phyloP scores from a whole-genome alignment of 225 moss, liverwort and hornwort species.

The Antitrichia curtipendula region DNA sequence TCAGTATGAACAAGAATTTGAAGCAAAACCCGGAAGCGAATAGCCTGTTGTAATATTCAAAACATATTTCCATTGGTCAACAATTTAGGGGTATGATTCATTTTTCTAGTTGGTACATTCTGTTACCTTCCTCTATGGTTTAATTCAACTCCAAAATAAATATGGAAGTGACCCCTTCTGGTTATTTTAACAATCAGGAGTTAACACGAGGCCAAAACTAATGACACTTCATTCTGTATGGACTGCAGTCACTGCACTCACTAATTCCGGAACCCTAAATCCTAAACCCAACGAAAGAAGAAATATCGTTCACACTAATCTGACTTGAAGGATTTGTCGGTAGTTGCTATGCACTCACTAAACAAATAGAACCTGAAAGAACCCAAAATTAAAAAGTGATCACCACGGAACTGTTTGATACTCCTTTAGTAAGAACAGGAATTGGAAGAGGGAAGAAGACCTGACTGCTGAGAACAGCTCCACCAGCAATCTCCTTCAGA shows the following conservation, averaged over 20 bases:
- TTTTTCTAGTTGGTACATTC: not conserved
- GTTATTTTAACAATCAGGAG: not conserved
- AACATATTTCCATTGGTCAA: no score
- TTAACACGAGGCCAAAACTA: not conserved
- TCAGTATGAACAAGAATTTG: not conserved
- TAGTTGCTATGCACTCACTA: not conserved
- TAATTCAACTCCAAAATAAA: no score
- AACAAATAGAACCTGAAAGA: not conserved
- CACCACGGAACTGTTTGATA: not conserved
- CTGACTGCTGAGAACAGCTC: conserved; percentile 73
- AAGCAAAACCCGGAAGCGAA: not conserved
- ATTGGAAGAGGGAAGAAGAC: not conserved
- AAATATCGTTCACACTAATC: not conserved
- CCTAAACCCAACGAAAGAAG: not conserved
- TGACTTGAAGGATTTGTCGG: not conserved
- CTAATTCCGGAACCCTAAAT: not conserved
- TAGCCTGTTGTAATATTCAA: not conserved
- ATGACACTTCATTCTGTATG: not conserved
- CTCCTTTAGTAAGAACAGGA: not conserved
- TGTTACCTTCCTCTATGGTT: not conserved
- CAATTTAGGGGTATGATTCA: not conserved
- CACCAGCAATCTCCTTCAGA: conserved; percentile 72
- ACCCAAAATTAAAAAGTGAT: not conserved
- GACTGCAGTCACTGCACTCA: not conserved
- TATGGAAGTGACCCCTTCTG: not conserved